Evolutionary conservation across 768 basidiomycete genomes (phyloP), one percentile per base, ranked within the genome.

Genomic region (Macrolepiota dolichaula): DNA sequence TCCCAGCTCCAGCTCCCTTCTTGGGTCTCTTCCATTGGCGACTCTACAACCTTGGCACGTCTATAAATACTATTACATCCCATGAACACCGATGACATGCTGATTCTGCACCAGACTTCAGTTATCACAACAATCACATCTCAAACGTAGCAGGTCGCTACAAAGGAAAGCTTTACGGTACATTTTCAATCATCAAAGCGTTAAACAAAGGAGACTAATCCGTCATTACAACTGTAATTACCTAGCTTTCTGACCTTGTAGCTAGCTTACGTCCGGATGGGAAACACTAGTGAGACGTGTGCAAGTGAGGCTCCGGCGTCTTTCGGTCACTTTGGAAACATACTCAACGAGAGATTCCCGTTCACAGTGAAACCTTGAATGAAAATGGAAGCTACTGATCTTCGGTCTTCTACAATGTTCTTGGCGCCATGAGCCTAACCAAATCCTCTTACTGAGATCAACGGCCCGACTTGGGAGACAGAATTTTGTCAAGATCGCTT

Each of bases 401-500:
- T 37, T 77, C 77, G 61, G 78, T 83, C 44, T 83, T 81, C 72
- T 79, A 67, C 55, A 78, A 79, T 58, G 78, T 81, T 40, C 71
- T 84, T n/a, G 81, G 81, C 60, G 75, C 77, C 63, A 74, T 76
- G 59, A 32, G 58, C 55, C n/a, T 37, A 6, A 22, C 24, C 22
- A 7, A 9, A 9, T 15, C 11, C n/a, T 4, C 42, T 4, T 10
- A 15, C n/a, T 15, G 15, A 64, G 5, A 46, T 57, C 17, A 12
- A 17, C 17, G 22, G 17, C 5, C 19, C 27, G 19, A 35, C 29
- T 24, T 27, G 25, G 38, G 5, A 35, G 22, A 17, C 59, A 78
- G 71, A 74, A 75, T 51, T 84, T 81, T 69, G 76, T 85, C 66
- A 73, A 73, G 36, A 78, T 82, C 62, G 82, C 83, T 19, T 83